Evolutionary conservation across 1,139 yeast genomes (phyloP).

Genomic region (Geotrichum fermentans): DNA sequence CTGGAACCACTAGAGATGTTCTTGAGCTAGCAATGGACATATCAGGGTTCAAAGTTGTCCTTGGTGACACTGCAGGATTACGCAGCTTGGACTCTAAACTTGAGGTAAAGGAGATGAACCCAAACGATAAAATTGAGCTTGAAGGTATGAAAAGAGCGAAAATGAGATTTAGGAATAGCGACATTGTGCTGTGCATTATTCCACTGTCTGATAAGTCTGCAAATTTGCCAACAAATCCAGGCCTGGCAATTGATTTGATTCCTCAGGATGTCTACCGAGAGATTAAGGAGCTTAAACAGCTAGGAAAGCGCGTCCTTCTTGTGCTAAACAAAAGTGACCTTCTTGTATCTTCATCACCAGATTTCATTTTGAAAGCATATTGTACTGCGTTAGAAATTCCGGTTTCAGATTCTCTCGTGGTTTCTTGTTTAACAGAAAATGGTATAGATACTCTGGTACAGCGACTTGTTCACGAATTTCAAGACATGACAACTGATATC

Average conservation of each 20-base stretch:
- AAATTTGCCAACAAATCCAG: background rate
- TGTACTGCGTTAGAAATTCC: conserved; percentile 32
- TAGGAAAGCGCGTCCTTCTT: conserved; percentile 27
- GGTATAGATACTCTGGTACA: conserved; percentile 53
- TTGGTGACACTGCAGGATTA: conserved; percentile 94
- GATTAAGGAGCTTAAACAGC: conserved; percentile 27
- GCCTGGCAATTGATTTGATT: background rate
- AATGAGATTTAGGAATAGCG: conserved; percentile 56
- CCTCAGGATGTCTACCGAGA: conserved; percentile 28
- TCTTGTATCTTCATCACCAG: conserved; percentile 11
- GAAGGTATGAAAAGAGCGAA: conserved; percentile 83
- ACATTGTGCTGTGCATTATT: conserved; percentile 43
- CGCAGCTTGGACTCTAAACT: conserved; percentile 41
- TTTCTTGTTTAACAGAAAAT: conserved; percentile 57
- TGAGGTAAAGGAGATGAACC: conserved; percentile 22
- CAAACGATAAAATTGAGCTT: conserved; percentile 60
- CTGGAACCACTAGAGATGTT: conserved; percentile 92
- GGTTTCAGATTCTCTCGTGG: conserved; percentile 39
- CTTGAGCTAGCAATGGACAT: conserved; percentile 79
- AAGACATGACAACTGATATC: conserved; percentile 35
- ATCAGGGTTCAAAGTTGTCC: conserved; percentile 73
- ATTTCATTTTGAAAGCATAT: conserved; percentile 17
- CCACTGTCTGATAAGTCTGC: conserved; percentile 26
- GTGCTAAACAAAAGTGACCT: conserved; percentile 38
- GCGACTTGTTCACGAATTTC: conserved; percentile 44